These are phyloP conservation scores for Leishmania amazonensis DNA, from an alignment of 208 protist species.

Conservation along the genomic window DNA sequence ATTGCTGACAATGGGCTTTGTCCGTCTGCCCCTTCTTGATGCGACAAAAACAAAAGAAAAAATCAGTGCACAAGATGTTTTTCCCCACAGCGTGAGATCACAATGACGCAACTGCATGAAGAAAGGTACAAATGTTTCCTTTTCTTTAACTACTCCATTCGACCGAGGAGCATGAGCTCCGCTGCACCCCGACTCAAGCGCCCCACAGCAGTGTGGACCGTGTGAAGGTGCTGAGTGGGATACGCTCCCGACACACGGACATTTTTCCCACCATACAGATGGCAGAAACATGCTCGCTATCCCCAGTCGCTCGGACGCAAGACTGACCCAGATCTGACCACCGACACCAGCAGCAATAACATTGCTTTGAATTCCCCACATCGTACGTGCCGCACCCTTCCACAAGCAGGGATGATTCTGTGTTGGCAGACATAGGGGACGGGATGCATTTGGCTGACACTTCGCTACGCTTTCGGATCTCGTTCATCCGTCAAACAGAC, in stretches of 20 bases:
- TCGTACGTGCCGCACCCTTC: neutral
- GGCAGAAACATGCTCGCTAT: neutral
- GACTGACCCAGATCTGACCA: neutral
- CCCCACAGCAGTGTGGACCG: neutral
- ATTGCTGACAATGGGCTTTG: neutral
- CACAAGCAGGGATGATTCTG: neutral
- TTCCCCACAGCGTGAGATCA: neutral
- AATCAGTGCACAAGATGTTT: neutral
- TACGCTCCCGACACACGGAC: neutral
- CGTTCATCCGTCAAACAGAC: neutral
- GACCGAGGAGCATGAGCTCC: neutral
- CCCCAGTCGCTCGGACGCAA: neutral
- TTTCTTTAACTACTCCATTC: neutral
- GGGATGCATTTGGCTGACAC: neutral
- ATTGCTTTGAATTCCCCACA: neutral
- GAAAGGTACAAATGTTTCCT: neutral
- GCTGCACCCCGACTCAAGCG: neutral
- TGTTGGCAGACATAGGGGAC: neutral
- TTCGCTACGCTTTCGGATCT: neutral
- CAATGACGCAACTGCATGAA: neutral
- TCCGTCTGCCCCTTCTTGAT: neutral
- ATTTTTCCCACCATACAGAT: neutral
- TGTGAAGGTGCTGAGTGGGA: neutral
- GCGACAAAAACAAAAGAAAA: neutral
- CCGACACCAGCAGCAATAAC: neutral